Evolutionary conservation across 768 basidiomycete genomes (phyloP), one percentile per base, ranked within the genome.

Genomic region (Mycena indigotica): DNA sequence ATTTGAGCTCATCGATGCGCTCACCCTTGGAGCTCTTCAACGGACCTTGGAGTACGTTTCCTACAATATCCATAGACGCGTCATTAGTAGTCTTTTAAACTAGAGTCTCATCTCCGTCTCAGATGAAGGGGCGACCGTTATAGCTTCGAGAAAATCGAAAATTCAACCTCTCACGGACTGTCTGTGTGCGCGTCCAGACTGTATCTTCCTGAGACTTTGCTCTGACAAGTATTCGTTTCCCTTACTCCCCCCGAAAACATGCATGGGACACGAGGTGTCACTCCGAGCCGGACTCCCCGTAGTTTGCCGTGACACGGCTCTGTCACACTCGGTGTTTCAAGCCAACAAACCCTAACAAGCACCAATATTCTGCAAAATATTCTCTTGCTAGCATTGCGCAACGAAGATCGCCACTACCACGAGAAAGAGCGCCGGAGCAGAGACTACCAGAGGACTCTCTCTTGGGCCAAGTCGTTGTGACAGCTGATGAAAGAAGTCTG

Each of bases 251-350:
- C 41, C 41, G 41, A 35, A 13, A 23, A 44, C 58, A 56, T 53
- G 28, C 58, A 51, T 55, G 56, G 28, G 63, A 66, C 72, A 71
- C 56, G 72, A 75, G 71, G 49, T 51, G 50, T 62, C 59, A 26
- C 50, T 59, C 62, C 72, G 73, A 66, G 67, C 75, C 75, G 75
- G 53, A n/a, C 54, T 51, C 58, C 70, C 71, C 21, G 41, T 15
- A 44, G 41, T 38, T 38, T n/a, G n/a, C 35, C 41, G 41, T 44
- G 41, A 44, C 41, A 19, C 41, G 6, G 23, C 8, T 19, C 8
- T 44, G 12, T 44, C 8, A 44, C 41, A n/a, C n/a, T n/a, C n/a
- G n/a, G n/a, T n/a, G n/a, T n/a, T n/a, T n/a, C n/a, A n/a, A n/a
- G 41, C 41, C 41, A n/a, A n/a, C n/a, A n/a, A n/a, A n/a, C n/a